Evolutionary conservation across 108 stramenopile species (phyloP), one percentile per base, ranked within the genome.

Genomic region (Cyclotella sp.): DNA sequence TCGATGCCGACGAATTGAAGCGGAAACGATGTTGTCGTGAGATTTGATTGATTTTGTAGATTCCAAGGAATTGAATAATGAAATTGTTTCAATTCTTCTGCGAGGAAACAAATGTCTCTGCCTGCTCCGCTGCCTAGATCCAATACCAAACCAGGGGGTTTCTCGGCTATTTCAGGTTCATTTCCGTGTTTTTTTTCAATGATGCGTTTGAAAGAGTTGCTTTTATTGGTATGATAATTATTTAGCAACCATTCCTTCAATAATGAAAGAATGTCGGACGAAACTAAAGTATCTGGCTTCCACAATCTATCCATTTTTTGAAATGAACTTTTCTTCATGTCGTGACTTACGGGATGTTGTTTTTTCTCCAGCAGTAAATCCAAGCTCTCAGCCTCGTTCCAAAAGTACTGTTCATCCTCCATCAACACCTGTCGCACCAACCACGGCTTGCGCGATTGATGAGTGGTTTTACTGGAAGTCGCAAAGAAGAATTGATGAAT

Each of bases 41-140:
- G 2, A 8, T 24, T 42, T 11, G 51, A 34, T 18, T 60, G 75
- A 21, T 62, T 24, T 63, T 80, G 44, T 67, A 70, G 73, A 58
- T n/a, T 19, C 22, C 3, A 13, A 43, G 46, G 0, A 28, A 34
- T 39, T 24, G 63, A 67, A 68, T 78, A 52, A 39, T 75, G 73
- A 68, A 59, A 72, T 3, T 81, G 66, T 62, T 80, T 68, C 24
- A 90, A 62, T 75, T 91, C 84, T 75, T 95, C 94, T 9, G 91
- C 94, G 39, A 95, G 74, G 79, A 88, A 95, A 19, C 85, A 87
- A 41, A 89, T 87, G 70, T 95, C 94, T 68, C 94, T 66, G 27
- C 91, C 94, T 16, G 90, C 84, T 27, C 94, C 94, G 63, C 90
- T 82, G 39, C 89, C 94, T 59, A 95, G 64, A 83, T 95, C 94